Base-by-base conservation (phyloP, 1,284 basidiomycete species). In the Sporisorium iseilematis-ciliati region DNA sequence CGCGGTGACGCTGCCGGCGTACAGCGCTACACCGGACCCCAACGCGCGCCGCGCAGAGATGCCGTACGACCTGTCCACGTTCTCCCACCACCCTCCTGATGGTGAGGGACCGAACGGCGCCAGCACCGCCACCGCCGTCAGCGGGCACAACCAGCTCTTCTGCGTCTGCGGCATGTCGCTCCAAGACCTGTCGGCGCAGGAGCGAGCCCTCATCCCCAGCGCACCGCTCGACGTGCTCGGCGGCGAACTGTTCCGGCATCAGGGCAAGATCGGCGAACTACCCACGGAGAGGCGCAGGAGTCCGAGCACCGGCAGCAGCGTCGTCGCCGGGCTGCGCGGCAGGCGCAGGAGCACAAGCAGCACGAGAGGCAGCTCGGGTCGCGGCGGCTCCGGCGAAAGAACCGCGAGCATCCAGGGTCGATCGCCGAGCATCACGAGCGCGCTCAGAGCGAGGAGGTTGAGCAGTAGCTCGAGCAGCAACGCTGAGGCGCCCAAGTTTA, bases 101-200 rank as follows among this genome's bases (percentile, higher is more conserved):
- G 26, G 29, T 12, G 62, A 66, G 4, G 62, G 56, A 25, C 61
- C 48, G 35, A 70, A 76, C 49, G 43, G 67, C 12, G 48, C 68
- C 8, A 73, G 74, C 35, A 79, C 78, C 8, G 66, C 79, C 2
- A 73, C 65, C 7, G 62, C 67, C n/a, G 72, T 77, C n/a, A 49
- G 43, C 20, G 82, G 81, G 5, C 63, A 75, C 29, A 63, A 54
- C 7, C 83, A 85, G 57, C 71, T 83, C 26, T 78, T 80, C 63
- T 85, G 83, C 52, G 83, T 85, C n/a, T 85, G 83, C 63, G 83
- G 83, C 18, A 79, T 81, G 76, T 79, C 75, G 29, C 48, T 84
- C 11, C 78, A 80, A 23, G 83, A 85, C 49, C 67, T 85, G 2
- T 51, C 48, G 23, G 78, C 72, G 11, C 74, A 80, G 23, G 82